Conservation (phyloP, 805 yeast genomes). For the Myxozyma neotropica region DNA sequence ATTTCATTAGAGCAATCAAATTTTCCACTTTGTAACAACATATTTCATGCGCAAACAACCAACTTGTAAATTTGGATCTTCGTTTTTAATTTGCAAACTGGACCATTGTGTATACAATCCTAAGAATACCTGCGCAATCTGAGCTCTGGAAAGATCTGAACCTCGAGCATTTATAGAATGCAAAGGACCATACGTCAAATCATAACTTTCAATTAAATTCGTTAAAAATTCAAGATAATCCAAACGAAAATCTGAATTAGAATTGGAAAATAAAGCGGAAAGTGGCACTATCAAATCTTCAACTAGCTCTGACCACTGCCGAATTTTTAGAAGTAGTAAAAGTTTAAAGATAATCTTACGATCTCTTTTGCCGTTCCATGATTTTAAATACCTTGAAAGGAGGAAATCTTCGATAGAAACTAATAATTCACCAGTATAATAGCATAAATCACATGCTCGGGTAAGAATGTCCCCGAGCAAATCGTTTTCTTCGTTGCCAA, state of each 20-base stretch:
- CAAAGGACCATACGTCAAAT: neutral
- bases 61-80: neutral
- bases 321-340: slow-evolving; percentile 5
- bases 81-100: neutral
- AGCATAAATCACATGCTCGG: slow-evolving; percentile 5
- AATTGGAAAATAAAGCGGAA: neutral
- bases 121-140: neutral
- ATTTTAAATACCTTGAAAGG: slow-evolving; percentile 4
- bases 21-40: neutral
- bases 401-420: slow-evolving; percentile 20
- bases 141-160: neutral
- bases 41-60: neutral
- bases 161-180: neutral
- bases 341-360: slow-evolving; percentile 8
- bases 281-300: slow-evolving; percentile 5
- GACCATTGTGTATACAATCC: neutral
- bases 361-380: slow-evolving; percentile 17
- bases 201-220: neutral
- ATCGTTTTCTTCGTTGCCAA: neutral
- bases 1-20: no score
- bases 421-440: slow-evolving; percentile 4
- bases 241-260: neutral
- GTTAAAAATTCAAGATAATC: slow-evolving; percentile 4
- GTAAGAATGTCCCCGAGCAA: slow-evolving; percentile 13
- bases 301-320: slow-evolving; percentile 3